These are phyloP conservation scores for Sporothrix humicola DNA, from an alignment of 2,329 filamentous ascomycete species.

Conservation along the genomic window DNA sequence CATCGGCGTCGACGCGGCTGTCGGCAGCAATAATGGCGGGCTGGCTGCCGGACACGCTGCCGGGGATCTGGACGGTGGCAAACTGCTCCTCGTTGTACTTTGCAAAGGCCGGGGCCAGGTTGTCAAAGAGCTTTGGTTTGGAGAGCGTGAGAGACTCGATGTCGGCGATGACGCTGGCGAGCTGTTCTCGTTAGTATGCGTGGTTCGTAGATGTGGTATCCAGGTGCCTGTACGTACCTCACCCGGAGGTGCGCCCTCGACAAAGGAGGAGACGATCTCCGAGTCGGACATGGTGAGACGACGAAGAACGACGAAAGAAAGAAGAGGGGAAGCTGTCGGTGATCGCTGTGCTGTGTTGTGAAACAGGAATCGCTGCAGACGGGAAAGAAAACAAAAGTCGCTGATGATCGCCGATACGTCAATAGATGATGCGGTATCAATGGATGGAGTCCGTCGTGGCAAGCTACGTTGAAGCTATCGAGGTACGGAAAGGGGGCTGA, in stretches of 20 bases:
- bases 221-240: constrained; percentile 73
- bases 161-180: constrained; percentile 62
- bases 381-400: not conserved
- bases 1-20: constrained; percentile 68
- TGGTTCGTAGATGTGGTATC: not conserved
- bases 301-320: not conserved
- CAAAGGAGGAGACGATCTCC: constrained; percentile 78
- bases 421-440: not conserved
- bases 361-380: not conserved
- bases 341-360: not conserved
- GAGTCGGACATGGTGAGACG: constrained; percentile 44
- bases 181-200: constrained; percentile 30
- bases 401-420: not conserved
- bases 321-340: too few relatives aligned
- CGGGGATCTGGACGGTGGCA: constrained; percentile 84
- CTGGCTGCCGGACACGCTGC: constrained; percentile 74
- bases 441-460: not conserved
- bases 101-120: constrained; percentile 82
- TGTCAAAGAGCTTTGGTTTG: constrained; percentile 68
- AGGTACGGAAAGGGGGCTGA: not conserved
- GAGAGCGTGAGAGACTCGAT: constrained; percentile 84
- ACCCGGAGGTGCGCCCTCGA: constrained; percentile 92
- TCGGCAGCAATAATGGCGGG: constrained; percentile 85
- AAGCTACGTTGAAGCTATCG: not conserved
- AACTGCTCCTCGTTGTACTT: constrained; percentile 98